Evolutionary conservation across 2,329 filamentous ascomycete species (phyloP), one percentile per base, ranked within the genome.

Genomic region (Epichloe brachyelytri): DNA sequence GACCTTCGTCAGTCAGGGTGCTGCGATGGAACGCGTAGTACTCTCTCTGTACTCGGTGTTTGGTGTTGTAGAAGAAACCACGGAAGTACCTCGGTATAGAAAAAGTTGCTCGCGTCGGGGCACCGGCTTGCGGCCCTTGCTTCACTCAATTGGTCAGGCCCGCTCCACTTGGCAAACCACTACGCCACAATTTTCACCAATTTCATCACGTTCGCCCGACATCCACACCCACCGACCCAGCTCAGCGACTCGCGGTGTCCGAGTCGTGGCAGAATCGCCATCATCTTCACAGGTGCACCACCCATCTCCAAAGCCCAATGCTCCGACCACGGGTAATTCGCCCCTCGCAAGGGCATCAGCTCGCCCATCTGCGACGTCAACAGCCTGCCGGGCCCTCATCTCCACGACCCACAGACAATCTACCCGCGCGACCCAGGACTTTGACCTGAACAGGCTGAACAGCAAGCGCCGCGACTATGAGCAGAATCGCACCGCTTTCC

Each of bases 361-460:
- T 37, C 33, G 49, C 10, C 20, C 43, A 26, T 33, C 33, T 4
- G 43, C 57, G 38, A 48, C 55, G 43, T 55, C 50, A 43, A 53
- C 54, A 14, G 48, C 55, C 49, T 60, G 58, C 40, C 59, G 66
- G 30, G 63, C 58, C 40, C 47, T 67, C 46, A 61, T 63, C 52
- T 63, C 62, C 33, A 58, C 58, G 50, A 55, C 61, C 44, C 55
- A 54, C 46, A 20, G 26, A 14, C 26, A 17, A 34, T 56, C 57
- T 17, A 55, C 63, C 22, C 68, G 70, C 33, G 65, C 71, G 8
- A 62, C 71, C 47, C 74, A 80, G 53, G 70, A 68, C 26, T 67
- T 79, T 54, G 72, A 80, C 56, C 58, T 80, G 54, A 65, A 68
- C 53, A 71, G 68, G 51, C 70, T 80, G 55, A 67, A 72, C 43